Conservation (phyloP, 371 early-diverging fungal genomes). For the Rhizomucor pusillus region DNA sequence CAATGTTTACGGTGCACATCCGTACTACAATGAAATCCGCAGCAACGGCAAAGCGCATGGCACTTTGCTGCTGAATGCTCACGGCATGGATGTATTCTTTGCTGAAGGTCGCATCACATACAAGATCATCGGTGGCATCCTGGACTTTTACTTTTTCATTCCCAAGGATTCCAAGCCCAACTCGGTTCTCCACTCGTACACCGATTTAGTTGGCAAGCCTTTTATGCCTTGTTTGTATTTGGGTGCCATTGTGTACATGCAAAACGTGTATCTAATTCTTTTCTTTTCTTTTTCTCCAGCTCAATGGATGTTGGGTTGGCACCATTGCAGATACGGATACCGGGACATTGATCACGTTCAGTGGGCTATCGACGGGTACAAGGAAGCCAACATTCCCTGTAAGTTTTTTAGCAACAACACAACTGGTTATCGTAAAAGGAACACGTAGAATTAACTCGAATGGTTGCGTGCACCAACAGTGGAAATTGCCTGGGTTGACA, state of each 20-base stretch:
- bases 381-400: constrained; percentile 54
- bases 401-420: constrained; percentile 41
- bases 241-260: not conserved
- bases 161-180: constrained; percentile 49
- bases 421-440: not conserved
- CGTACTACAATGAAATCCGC: constrained; percentile 70
- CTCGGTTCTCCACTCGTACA: constrained; percentile 62
- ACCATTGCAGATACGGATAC: constrained; percentile 76
- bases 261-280: not conserved
- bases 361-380: constrained; percentile 45
- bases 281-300: not conserved
- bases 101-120: constrained; percentile 41
- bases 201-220: constrained; percentile 66
- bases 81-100: constrained; percentile 76
- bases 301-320: constrained; percentile 57
- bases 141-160: constrained; percentile 63
- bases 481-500: constrained; percentile 69
- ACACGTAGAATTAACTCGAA: too few species aligned
- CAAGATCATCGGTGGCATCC: constrained; percentile 65
- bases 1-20: constrained; percentile 71
- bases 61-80: constrained; percentile 54
- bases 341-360: constrained; percentile 53
- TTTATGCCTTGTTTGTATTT: constrained; percentile 37
- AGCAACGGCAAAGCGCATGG: constrained; percentile 54
- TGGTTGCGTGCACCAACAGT: constrained; percentile 3